phyloP scores from a whole-genome alignment of 2,329 filamentous ascomycete species.

The Talaromyces marneffei region DNA sequence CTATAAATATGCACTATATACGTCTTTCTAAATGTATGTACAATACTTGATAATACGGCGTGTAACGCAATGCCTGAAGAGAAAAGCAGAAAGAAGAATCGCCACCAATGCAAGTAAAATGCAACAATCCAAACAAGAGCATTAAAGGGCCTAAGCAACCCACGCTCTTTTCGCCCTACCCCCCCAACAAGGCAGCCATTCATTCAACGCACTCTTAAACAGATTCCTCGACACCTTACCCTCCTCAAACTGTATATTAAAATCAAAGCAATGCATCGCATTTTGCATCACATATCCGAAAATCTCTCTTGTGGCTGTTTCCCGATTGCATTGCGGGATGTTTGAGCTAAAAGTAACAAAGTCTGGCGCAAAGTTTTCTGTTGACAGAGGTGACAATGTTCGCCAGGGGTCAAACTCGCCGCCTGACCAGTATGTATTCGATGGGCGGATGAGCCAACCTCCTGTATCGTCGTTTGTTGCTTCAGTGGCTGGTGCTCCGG shows the following conservation, averaged over 20 bases:
- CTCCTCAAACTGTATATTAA: constrained; percentile 29
- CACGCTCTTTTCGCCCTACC: neutral
- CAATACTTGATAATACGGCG: neutral
- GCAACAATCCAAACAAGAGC: too few relatives aligned
- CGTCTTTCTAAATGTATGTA: neutral
- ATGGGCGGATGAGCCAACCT: constrained; percentile 49
- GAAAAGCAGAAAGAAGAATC: neutral
- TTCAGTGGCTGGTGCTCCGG: constrained; percentile 34
- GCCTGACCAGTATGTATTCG: constrained; percentile 47
- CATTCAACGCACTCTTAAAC: constrained; percentile 33
- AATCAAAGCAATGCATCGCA: constrained; percentile 48
- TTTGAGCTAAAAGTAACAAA: constrained; percentile 32
- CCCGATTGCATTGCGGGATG: constrained; percentile 41
- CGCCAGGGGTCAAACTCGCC: constrained; percentile 51
- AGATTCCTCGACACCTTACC: constrained; percentile 37
- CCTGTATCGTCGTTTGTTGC: constrained; percentile 42
- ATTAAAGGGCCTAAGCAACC: neutral
- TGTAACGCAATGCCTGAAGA: neutral
- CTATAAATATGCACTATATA: constrained; percentile 2
- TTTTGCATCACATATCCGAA: constrained; percentile 45
- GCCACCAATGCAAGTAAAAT: neutral
- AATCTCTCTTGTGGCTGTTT: constrained; percentile 32
- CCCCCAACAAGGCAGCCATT: constrained; percentile 44
- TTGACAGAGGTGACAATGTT: constrained; percentile 41
- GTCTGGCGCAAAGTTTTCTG: constrained; percentile 37